Conservation (phyloP, 352 stramenopile genomes). For the Phytophthora agathidicida region DNA sequence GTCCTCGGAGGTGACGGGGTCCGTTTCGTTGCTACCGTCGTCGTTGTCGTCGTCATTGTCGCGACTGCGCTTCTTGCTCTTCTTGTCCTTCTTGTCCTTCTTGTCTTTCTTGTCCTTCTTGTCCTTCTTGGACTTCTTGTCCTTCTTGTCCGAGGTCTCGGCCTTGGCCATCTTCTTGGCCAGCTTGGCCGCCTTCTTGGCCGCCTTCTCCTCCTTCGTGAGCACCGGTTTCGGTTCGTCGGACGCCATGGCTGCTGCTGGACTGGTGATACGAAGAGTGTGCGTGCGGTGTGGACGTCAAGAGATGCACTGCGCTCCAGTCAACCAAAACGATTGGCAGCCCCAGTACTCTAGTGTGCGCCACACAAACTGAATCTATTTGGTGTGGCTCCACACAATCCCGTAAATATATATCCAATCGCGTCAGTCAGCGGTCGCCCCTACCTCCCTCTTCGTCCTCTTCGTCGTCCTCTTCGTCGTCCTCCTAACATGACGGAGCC, state of each 20-base stretch:
- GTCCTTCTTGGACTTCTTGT: constrained; percentile 71
- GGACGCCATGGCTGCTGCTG: constrained; percentile 36
- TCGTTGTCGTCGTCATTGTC: constrained; percentile 40
- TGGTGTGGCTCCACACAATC: too few relatives aligned
- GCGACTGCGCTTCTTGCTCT: constrained; percentile 73
- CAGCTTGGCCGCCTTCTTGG: constrained; percentile 60
- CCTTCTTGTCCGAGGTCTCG: constrained; percentile 37
- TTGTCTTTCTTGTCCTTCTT: constrained; percentile 66
- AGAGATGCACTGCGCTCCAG: constrained; percentile 24
- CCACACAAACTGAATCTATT: too few relatives aligned
- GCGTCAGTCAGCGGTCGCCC: too few relatives aligned
- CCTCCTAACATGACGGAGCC: constrained; percentile 37
- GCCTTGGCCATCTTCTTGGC: constrained; percentile 53
- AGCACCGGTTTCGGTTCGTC: constrained; percentile 46
- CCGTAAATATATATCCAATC: too few relatives aligned
- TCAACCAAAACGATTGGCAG: constrained; percentile 18
- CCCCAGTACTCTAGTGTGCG: too few relatives aligned
- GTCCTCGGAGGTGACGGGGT: constrained; percentile 51
- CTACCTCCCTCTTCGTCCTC: background rate
- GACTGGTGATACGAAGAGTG: background rate
- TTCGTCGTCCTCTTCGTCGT: background rate
- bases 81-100: constrained; percentile 77
- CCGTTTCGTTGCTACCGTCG: constrained; percentile 33
- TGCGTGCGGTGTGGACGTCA: background rate
- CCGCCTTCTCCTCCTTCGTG: constrained; percentile 68